Evolutionary conservation across 768 basidiomycete species (phyloP).

Genomic region (Serendipita sp.): DNA sequence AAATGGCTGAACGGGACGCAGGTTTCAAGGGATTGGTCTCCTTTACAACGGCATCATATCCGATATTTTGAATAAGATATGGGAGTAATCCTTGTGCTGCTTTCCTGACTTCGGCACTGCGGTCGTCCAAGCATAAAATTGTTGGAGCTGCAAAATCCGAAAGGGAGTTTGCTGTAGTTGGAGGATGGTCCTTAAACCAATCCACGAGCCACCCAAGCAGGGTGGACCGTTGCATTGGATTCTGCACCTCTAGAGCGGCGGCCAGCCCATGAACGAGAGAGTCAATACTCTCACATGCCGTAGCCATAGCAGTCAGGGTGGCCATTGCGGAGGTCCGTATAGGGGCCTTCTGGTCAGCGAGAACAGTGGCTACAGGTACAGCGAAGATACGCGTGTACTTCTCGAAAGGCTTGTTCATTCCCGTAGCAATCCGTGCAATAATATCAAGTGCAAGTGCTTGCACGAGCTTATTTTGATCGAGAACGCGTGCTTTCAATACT

Average conservation of each 20-base stretch:
- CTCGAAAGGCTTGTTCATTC: conserved; percentile 94
- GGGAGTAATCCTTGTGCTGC: conserved; percentile 73
- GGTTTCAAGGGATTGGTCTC: conserved; percentile 80
- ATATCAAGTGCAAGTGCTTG: conserved; percentile 83
- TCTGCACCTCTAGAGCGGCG: conserved; percentile 66
- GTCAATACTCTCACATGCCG: conserved; percentile 73
- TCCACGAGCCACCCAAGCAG: conserved; percentile 67
- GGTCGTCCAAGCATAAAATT: conserved; percentile 75
- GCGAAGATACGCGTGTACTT: conserved; percentile 68
- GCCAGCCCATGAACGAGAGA: conserved; percentile 63
- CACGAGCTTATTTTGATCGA: conserved; percentile 88
- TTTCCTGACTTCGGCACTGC: conserved; percentile 82
- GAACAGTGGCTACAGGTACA: conserved; percentile 60
- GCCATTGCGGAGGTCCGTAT: conserved; percentile 64
- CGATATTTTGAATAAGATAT: conserved; percentile 50
- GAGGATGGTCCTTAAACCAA: conserved; percentile 53
- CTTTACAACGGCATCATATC: conserved; percentile 74
- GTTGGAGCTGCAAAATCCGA: conserved; percentile 46
- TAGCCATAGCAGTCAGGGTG: conserved; percentile 67
- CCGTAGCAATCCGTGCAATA: conserved; percentile 72
- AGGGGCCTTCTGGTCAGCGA: conserved; percentile 85
- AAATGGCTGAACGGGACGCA: conserved; percentile 68
- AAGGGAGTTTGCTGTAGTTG: conserved; percentile 45
- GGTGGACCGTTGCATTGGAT: conserved; percentile 73
- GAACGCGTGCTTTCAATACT: conserved; percentile 73